These are phyloP conservation scores for Pistacia vera DNA, from an alignment of 345 rosid genomes.

Conservation along the genomic window DNA sequence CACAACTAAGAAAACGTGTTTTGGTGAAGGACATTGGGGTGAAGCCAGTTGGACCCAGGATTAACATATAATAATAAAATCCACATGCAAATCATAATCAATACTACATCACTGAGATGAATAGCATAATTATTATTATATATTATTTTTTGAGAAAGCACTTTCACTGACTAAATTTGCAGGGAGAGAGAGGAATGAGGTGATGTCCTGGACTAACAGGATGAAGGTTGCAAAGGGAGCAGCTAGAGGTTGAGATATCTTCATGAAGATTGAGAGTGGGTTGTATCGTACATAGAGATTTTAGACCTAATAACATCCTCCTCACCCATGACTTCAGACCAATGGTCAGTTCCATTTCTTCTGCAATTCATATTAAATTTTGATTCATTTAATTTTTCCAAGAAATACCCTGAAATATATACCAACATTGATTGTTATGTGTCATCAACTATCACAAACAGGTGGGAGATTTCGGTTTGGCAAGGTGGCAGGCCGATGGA, in stretches of 20 bases:
- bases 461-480: slow-evolving; percentile 77
- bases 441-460: not conserved
- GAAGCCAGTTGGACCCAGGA: no score
- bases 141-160: not conserved
- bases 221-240: slow-evolving; percentile 67
- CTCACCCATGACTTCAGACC: slow-evolving; percentile 73
- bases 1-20: no score
- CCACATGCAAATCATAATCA: no score
- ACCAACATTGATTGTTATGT: no score
- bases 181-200: slow-evolving; percentile 31
- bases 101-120: no score
- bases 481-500: slow-evolving; percentile 68
- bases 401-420: not conserved
- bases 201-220: slow-evolving; percentile 48
- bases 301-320: slow-evolving; percentile 66
- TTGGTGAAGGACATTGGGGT: no score
- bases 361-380: no score
- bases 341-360: slow-evolving; percentile 38
- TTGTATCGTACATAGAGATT: slow-evolving; percentile 67
- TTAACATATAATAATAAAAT: no score
- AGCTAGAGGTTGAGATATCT: slow-evolving; percentile 73
- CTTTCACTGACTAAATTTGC: not conserved
- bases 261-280: slow-evolving; percentile 82
- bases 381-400: not conserved
- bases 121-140: no score